These are phyloP conservation scores for Pleurotus eryngii DNA, from an alignment of 768 basidiomycete species.

Conservation along the genomic window DNA sequence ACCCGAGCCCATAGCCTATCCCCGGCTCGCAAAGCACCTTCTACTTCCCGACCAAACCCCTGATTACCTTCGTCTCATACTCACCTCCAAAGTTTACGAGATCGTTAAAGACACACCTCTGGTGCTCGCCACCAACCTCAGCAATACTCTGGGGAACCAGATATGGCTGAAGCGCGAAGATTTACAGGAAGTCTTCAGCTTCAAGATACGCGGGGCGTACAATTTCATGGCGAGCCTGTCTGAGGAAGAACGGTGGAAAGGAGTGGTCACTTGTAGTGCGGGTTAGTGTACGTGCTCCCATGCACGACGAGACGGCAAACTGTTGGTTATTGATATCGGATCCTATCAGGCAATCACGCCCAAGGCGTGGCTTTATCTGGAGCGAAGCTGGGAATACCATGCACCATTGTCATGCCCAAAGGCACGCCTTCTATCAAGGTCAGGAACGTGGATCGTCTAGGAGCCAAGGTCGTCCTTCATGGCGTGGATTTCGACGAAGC, in stretches of 20 bases:
- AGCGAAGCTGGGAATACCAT: constrained; percentile 79
- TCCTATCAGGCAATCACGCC: constrained; percentile 84
- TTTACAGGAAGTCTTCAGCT: constrained; percentile 95
- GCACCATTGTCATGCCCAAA: constrained; percentile 98
- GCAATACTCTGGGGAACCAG: constrained; percentile 83
- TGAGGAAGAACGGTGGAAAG: constrained; percentile 93
- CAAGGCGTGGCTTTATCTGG: constrained; percentile 99
- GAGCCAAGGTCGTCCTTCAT: constrained; percentile 91
- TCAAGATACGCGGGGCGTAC: constrained; percentile 98
- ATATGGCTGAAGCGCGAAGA: constrained; percentile 98
- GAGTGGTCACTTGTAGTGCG: constrained; percentile 96
- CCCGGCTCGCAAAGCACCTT: constrained; percentile 65
- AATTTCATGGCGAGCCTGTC: constrained; percentile 93
- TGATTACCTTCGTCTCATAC: constrained; percentile 85
- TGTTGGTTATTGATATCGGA: constrained; percentile 4
- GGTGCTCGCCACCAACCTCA: constrained; percentile 82
- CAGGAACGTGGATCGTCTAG: constrained; percentile 89
- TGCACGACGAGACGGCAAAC: constrained; percentile 11
- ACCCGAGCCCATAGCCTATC: constrained; percentile 63
- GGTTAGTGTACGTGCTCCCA: constrained; percentile 72
- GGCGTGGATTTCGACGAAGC: constrained; percentile 95
- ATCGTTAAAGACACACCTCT: constrained; percentile 88
- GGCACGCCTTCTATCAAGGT: constrained; percentile 97
- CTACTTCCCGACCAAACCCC: constrained; percentile 65
- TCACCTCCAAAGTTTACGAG: constrained; percentile 89